phyloP scores from a whole-genome alignment of 1,139 yeast genomes.

The Magnusiomyces ingens region DNA sequence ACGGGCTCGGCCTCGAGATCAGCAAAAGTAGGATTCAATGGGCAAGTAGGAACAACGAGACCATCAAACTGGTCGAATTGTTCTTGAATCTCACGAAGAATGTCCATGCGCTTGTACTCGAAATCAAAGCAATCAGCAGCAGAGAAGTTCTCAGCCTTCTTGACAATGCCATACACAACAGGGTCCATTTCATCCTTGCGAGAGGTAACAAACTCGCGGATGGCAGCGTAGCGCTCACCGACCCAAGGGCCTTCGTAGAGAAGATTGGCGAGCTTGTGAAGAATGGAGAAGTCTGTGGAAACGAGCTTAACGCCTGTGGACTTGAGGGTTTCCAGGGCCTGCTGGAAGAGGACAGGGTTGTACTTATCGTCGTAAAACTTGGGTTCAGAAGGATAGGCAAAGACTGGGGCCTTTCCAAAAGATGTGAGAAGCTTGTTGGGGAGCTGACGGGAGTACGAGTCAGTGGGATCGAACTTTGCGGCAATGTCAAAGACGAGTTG shows the following conservation, averaged over 20 bases:
- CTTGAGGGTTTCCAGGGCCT: slow-evolving; percentile 54
- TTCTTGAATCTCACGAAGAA: slow-evolving; percentile 56
- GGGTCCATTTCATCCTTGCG: slow-evolving; percentile 72
- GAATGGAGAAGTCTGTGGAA: slow-evolving; percentile 62
- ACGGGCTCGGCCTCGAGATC: slow-evolving; percentile 76
- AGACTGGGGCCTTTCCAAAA: slow-evolving; percentile 52
- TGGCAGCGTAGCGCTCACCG: slow-evolving; percentile 84
- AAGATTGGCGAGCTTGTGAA: slow-evolving; percentile 77
- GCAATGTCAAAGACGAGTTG: slow-evolving; percentile 63
- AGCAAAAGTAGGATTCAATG: slow-evolving; percentile 75
- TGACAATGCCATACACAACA: slow-evolving; percentile 68
- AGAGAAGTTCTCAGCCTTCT: slow-evolving; percentile 65
- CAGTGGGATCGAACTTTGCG: slow-evolving; percentile 69
- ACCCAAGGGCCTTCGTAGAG: slow-evolving; percentile 99
- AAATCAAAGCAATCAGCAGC: slow-evolving; percentile 80
- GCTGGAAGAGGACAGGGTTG: slow-evolving; percentile 60
- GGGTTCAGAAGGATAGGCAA: slow-evolving; percentile 69
- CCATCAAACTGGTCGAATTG: slow-evolving; percentile 60
- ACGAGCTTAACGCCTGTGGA: slow-evolving; percentile 52
- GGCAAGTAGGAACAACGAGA: slow-evolving; percentile 86
- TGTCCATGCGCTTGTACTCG: slow-evolving; percentile 77
- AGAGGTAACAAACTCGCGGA: slow-evolving; percentile 62
- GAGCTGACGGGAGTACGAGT: slow-evolving; percentile 71
- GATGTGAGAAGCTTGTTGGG: slow-evolving; percentile 59
- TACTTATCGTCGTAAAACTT: slow-evolving; percentile 76